phyloP scores from a whole-genome alignment of 176 grass and related monocot genomes.

The Oryza nivara region DNA sequence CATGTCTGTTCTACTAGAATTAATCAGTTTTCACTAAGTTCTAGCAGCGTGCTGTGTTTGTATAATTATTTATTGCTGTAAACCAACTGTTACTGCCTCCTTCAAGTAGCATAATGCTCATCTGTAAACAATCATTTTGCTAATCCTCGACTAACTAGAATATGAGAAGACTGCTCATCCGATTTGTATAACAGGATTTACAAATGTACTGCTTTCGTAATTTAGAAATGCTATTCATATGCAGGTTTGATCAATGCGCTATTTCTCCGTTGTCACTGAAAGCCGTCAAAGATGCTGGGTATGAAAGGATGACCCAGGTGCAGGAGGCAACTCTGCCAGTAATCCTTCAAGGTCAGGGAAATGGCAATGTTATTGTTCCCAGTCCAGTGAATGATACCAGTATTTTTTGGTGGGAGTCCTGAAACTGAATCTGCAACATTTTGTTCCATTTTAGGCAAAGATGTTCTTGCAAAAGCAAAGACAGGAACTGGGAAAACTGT shows the following conservation, averaged over 20 bases:
- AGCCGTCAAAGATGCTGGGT: conserved; percentile 69
- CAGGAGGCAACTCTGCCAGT: conserved; percentile 70
- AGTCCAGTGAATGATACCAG: neutral
- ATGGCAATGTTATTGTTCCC: neutral
- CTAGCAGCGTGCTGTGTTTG: too few relatives aligned
- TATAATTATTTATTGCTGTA: too few relatives aligned
- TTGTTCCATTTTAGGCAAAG: conserved; percentile 63
- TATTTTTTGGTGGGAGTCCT: neutral
- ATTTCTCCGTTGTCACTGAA: conserved; percentile 59
- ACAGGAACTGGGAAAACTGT: conserved; percentile 98
- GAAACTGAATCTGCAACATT: conserved; percentile 9
- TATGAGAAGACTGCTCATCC: too few relatives aligned
- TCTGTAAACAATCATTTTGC: too few relatives aligned
- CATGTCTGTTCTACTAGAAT: too few relatives aligned
- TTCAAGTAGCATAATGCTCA: too few relatives aligned
- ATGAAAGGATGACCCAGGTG: conserved; percentile 77
- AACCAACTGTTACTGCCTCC: too few relatives aligned
- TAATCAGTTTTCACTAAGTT: too few relatives aligned
- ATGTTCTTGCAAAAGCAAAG: conserved; percentile 99
- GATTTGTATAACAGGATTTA: too few relatives aligned
- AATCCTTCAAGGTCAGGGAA: conserved; percentile 60
- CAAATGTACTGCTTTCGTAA: neutral
- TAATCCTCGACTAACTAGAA: too few relatives aligned
- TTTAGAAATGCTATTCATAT: conserved; percentile 17
- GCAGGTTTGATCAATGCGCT: conserved; percentile 74